Evolutionary conservation across 106 monocot genomes (phyloP), one percentile per base, ranked within the genome.

Genomic region (Allium cepa): DNA sequence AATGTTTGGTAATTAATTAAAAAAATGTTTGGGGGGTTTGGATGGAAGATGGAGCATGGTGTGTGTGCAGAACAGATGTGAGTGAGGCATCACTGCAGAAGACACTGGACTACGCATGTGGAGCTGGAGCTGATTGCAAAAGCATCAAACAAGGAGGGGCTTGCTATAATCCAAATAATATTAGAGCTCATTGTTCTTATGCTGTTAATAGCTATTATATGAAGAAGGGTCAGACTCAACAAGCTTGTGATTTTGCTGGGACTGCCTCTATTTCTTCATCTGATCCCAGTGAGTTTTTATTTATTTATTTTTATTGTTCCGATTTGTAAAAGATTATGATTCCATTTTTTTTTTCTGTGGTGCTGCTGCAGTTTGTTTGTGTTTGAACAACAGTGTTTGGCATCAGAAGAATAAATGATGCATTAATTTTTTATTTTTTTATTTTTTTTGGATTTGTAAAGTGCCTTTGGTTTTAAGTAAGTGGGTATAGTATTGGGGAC

Each of bases 201-300:
- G 90, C 90, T 48, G 87, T 59, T 64, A 91, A 87, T 59, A 87
- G 90, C 74, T 91, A 84, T 53, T 91, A 74, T 78, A 83, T 87
- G 90, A 76, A 67, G 49, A 84, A 81, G 26, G 79, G 72, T 18
- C 83, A 81, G 66, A 46, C 59, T 12, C 51, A 53, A 2, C 73
- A 57, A 26, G 60, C 84, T 59, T 91, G 90, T 73, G 76, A 76
- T 69, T 91, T 91, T 57, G n/a, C 84, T 0, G 79, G 84, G 55
- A 74, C 71, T 50, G 81, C 83, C 26, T 49, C 69, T 6, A 47
- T 74, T 28, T 53, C 75, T 48, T 56, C 52, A 11, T 67, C 73
- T 49, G 87, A 91, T 52, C 86, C 90, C 50, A 91, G 87, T 91
- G 60, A 71, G 17, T 60, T 56, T 70, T 17, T 7, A 26, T 22